Conservation (phyloP, 1,139 yeast species). For the Pichia sp. region DNA sequence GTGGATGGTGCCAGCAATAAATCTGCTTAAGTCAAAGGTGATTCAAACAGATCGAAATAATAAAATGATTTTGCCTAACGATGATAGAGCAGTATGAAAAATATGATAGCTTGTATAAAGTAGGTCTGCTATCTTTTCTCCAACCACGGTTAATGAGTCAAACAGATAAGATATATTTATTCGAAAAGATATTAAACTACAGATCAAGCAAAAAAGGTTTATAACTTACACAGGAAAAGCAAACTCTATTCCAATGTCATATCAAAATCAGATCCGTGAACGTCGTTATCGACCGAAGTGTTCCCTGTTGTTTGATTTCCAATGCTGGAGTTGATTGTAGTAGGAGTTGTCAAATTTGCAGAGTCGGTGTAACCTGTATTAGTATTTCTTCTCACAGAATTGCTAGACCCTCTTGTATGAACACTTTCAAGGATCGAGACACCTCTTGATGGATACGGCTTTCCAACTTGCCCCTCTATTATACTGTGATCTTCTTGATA, state of each 20-base stretch:
- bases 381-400: background rate
- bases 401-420: conserved; percentile 4
- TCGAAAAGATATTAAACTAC: too few species aligned
- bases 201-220: background rate
- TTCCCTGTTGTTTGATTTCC: conserved; percentile 20
- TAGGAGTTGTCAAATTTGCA: conserved; percentile 12
- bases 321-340: conserved; percentile 8
- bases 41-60: conserved; percentile 36
- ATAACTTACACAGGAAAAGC: background rate
- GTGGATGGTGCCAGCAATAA: conserved; percentile 94
- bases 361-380: conserved; percentile 8
- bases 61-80: conserved; percentile 16
- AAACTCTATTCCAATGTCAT: conserved; percentile 44
- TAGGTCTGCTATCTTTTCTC: too few species aligned
- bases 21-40: conserved; percentile 73
- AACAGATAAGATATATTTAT: background rate
- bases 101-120: too few species aligned
- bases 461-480: conserved; percentile 12
- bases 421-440: conserved; percentile 12
- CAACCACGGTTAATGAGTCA: too few species aligned
- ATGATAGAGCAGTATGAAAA: conserved; percentile 14
- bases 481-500: conserved; percentile 52
- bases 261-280: conserved; percentile 41
- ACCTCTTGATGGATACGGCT: background rate
- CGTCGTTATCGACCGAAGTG: conserved; percentile 27